Base-by-base conservation (phyloP, 2,329 filamentous ascomycete genomes). In the Dactylellina drechsleri region DNA sequence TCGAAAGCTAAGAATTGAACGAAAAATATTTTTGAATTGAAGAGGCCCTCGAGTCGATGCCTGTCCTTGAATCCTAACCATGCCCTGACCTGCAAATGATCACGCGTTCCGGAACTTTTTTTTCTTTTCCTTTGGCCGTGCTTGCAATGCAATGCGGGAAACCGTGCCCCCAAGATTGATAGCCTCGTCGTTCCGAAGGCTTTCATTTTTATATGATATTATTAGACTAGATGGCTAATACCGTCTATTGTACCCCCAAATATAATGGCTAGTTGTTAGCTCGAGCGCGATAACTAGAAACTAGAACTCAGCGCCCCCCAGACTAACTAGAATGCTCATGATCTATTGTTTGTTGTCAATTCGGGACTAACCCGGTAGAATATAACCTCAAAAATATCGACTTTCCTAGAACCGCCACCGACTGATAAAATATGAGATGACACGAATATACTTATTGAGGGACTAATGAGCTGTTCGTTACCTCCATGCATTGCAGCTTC, bases 81-180 rank as follows among this genome's bases (percentile, higher is more conserved):
- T 18, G 16, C 16, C 43, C 43, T 28, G 40, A 47, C 61, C 70
- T 75, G 71, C 64, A 75, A 62, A 49, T 68, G 71, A 75, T 75
- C 71, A 75, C 71, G 71, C 64, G 71, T 75, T 70, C 71, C 71
- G 64, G 71, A 68, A 60, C 36, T 47, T 28, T 28, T 40, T 40
- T 61, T 53, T 23, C 41, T 36, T 41, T 45, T 50, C 31, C 31
- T 15, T 57, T 41, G 67, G 36, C 53, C 57, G 54, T 56, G 65
- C 65, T 41, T 10, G 28, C 16, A 53, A 26, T 28, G 31, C 31
- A 36, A 36, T 36, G 31, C 43, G 43, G 43, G 43, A 4, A n/a
- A 47, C 4, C 43, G 36, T 58, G 8, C 54, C 28, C 26, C 26
- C 54, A 40, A 40, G 4, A 18, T 18, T 12, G 13, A 4, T 36